phyloP scores from a whole-genome alignment of 257 asterid species.

The Eustoma russellianum region DNA sequence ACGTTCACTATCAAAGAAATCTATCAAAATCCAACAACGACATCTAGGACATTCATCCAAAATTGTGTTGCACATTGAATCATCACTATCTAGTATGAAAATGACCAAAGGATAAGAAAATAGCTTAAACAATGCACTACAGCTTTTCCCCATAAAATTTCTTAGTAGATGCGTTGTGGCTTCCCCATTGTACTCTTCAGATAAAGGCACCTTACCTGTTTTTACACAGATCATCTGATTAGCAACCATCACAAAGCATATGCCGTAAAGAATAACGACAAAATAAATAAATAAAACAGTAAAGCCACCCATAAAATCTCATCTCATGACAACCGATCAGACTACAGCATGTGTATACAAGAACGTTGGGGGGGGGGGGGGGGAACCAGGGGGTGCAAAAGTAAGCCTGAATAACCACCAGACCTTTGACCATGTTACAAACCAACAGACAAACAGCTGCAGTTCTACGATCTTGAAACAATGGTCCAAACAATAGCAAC shows the following conservation, averaged over 20 bases:
- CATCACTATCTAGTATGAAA: background rate
- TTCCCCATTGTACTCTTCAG: slow-evolving; percentile 19
- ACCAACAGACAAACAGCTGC: background rate
- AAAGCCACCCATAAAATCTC: no score
- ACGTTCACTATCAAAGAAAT: background rate
- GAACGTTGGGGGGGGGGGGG: no score
- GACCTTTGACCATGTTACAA: background rate
- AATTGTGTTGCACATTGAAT: slow-evolving; percentile 2
- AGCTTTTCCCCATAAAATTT: background rate
- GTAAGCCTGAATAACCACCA: no score
- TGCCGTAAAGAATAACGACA: background rate
- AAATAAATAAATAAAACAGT: background rate
- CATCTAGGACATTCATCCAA: slow-evolving; percentile 1
- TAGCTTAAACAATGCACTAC: no score
- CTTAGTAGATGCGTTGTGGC: slow-evolving; percentile 20
- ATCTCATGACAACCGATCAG: no score
- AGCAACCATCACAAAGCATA: background rate
- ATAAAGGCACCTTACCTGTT: slow-evolving; percentile 14
- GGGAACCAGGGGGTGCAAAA: no score
- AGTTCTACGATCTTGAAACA: background rate
- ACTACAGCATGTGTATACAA: no score
- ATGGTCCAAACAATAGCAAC: no score
- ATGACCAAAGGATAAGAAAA: no score
- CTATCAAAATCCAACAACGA: background rate
- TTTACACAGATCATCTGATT: background rate